phyloP scores from a whole-genome alignment of 2,329 filamentous ascomycete species.

The Dothistroma pini region DNA sequence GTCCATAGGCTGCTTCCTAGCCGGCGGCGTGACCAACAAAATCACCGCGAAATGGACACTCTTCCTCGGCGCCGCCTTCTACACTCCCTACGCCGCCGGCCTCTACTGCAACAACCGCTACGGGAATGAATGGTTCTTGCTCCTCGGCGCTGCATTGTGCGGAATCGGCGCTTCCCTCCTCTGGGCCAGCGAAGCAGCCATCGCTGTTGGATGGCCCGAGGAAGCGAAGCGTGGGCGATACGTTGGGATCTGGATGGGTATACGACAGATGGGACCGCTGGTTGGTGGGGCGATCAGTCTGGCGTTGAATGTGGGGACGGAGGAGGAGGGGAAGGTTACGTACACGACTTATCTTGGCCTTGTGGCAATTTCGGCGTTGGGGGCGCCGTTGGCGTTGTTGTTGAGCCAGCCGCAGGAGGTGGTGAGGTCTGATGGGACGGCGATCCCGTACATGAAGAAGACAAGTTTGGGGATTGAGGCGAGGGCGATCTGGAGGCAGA shows the following conservation, averaged over 20 bases:
- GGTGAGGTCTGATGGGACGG: conserved; percentile 40
- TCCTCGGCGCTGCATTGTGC: conserved; percentile 48
- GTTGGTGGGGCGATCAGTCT: conserved; percentile 48
- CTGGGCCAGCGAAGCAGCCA: conserved; percentile 50
- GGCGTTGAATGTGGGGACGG: conserved; percentile 46
- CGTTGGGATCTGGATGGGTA: conserved; percentile 42
- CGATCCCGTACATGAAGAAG: conserved; percentile 36
- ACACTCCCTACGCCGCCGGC: conserved; percentile 47
- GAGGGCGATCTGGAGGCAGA: conserved; percentile 36
- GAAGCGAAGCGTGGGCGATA: conserved; percentile 46
- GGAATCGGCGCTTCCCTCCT: conserved; percentile 50
- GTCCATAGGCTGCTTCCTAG: conserved; percentile 48
- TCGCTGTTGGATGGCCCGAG: conserved; percentile 50
- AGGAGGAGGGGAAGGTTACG: conserved; percentile 36
- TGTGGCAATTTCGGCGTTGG: conserved; percentile 38
- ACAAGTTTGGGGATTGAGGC: conserved; percentile 38
- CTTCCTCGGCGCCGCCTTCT: conserved; percentile 46
- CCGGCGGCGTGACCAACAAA: conserved; percentile 45
- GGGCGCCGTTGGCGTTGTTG: conserved; percentile 39
- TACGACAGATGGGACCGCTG: conserved; percentile 49
- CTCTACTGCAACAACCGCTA: conserved; percentile 50
- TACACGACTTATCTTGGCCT: conserved; percentile 44
- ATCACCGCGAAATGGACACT: conserved; percentile 49
- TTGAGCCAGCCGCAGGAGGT: conserved; percentile 42
- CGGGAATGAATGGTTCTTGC: conserved; percentile 52